Evolutionary conservation across 148 eudicot species (phyloP).

Genomic region (Cornus controversa): DNA sequence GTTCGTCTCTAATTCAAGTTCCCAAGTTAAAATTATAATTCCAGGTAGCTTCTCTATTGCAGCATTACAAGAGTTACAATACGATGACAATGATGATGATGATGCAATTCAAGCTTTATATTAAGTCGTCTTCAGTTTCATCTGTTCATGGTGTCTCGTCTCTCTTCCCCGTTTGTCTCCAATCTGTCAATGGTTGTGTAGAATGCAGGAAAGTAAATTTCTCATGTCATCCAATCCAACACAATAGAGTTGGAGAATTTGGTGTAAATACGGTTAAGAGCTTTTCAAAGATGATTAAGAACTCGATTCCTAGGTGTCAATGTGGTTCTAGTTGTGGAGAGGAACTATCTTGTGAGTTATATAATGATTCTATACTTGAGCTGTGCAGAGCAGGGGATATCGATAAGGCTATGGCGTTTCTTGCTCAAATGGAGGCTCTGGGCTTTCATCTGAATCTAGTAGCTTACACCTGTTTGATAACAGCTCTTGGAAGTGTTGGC

Average conservation of each 20-base stretch:
- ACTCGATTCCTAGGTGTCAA: constrained; percentile 21
- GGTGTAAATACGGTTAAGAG: not conserved
- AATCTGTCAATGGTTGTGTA: not conserved
- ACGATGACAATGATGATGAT: not conserved
- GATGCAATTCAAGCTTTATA: constrained; percentile 10
- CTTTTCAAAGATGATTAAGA: constrained; percentile 8
- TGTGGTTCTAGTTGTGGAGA: constrained; percentile 15
- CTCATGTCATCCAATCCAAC: not conserved
- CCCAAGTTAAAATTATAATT: not conserved
- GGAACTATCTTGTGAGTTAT: constrained; percentile 56
- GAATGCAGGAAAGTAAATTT: not conserved
- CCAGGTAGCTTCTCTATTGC: not conserved
- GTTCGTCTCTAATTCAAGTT: not conserved
- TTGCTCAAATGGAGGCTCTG: constrained; percentile 77
- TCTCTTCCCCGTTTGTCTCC: constrained; percentile 9
- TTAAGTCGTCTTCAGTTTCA: constrained; percentile 2
- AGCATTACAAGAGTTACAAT: not conserved
- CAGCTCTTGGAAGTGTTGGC: constrained; percentile 61
- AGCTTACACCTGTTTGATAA: constrained; percentile 54
- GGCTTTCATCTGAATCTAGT: constrained; percentile 45
- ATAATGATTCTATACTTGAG: constrained; percentile 42
- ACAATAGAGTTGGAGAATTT: not conserved
- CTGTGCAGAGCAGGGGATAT: constrained; percentile 47
- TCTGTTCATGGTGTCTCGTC: not conserved
- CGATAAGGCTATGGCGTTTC: constrained; percentile 56